phyloP scores from a whole-genome alignment of 1,139 yeast genomes.

The Yamadazyma friedrichii region DNA sequence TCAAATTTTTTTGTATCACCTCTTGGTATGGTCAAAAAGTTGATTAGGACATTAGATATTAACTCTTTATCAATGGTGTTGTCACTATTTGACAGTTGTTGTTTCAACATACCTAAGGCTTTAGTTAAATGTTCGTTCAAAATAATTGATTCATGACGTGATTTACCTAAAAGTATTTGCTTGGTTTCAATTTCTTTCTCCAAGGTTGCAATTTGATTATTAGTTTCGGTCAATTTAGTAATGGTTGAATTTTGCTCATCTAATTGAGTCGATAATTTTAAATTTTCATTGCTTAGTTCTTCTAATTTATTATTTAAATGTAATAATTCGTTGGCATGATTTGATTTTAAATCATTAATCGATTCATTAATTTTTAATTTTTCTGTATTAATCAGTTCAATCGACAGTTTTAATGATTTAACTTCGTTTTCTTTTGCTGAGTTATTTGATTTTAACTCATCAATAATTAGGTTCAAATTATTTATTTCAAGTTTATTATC shows the following conservation, averaged over 20 bases:
- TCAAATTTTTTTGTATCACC: slow-evolving; percentile 95
- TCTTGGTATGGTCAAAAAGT: slow-evolving; percentile 83
- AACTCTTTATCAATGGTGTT: slow-evolving; percentile 85
- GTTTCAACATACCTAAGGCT: slow-evolving; percentile 76
- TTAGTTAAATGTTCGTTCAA: slow-evolving; percentile 91
- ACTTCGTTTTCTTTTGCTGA: slow-evolving; percentile 18
- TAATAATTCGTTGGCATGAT: slow-evolving; percentile 18
- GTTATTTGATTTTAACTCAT: slow-evolving; percentile 44
- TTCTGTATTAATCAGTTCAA: slow-evolving; percentile 6
- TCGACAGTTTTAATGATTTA: slow-evolving; percentile 12
- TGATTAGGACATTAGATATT: slow-evolving; percentile 79
- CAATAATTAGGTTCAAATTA: slow-evolving; percentile 40
- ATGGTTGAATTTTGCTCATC: slow-evolving; percentile 1
- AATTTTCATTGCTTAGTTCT: slow-evolving; percentile 10
- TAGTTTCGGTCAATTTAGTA: slow-evolving; percentile 6
- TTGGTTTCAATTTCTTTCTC: slow-evolving; percentile 57
- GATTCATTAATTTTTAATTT: slow-evolving; percentile 15
- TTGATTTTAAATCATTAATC: slow-evolving; percentile 13
- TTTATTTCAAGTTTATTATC: slow-evolving; percentile 49
- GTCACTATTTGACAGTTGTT: slow-evolving; percentile 59
- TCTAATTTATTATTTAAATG: slow-evolving; percentile 16
- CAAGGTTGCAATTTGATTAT: slow-evolving; percentile 10
- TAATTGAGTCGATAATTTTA: slow-evolving; percentile 11
- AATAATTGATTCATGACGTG: slow-evolving; percentile 94
- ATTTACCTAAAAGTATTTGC: slow-evolving; percentile 78